Evolutionary conservation across 2,329 filamentous ascomycete genomes (phyloP), one percentile per base, ranked within the genome.

Genomic region (Cercospora beticola): DNA sequence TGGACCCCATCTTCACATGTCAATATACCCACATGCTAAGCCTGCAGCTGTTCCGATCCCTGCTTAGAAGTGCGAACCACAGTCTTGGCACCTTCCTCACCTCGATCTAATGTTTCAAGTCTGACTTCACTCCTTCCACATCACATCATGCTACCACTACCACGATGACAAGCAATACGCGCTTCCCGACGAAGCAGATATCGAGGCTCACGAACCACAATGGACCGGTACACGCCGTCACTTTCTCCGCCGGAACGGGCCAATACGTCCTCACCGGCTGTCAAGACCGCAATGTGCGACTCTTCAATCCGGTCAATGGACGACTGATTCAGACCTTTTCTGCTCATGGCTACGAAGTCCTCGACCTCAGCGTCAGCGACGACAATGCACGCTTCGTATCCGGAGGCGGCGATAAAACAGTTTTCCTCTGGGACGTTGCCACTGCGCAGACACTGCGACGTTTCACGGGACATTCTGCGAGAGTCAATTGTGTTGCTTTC

Each of bases 371-470:
- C 63, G 90, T 97, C 61, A 79, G 83, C 18, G 77, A 83, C 26
- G 90, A 93, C 82, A 99, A 99, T 80, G 87, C 92, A 72, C 88
- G 88, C 54, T 97, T 99, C 79, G 90, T 89, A 9, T 94, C 90
- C n/a, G 87, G 88, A 1, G 95, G 95, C 73, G 95, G 95, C 68
- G 95, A 99, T 82, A 92, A 94, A 74, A 86, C 87, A 70, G 93
- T 97, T 0, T 97, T 97, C 78, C 85, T 97, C 5, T 98, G 95
- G 95, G 95, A 99, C 80, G 95, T 98, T 0, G 85, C 90, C 58
- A 91, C 89, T 2, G 93, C 91, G 18, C 85, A 87, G 74, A 97
- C 94, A 4, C 82, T 91, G 28, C 87, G 92, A 23, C 86, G 95
- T 30, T 95, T 94, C 80, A 85, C 85, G 18, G 86, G 86, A 23